Percentiles rank a stretch among this genome's conserved stretches.
Evolutionary conservation across 2,329 filamentous ascomycete species (phyloP).

Genomic region (Phialophora expanda): DNA sequence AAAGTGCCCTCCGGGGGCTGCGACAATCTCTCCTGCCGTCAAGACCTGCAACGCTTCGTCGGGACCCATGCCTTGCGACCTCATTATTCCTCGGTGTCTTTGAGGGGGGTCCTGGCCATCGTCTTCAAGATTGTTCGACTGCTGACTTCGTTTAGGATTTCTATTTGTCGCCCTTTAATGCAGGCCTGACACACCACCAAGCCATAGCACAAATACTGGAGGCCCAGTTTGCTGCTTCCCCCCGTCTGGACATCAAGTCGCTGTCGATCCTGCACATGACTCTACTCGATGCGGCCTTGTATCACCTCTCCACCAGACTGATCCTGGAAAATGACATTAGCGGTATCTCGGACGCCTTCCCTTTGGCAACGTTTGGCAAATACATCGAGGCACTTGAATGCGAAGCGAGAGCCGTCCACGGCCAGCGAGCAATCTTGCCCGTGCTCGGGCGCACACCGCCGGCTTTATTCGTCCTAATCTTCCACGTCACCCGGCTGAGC

Average conservation of each 20-base stretch:
- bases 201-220: conserved; percentile 31
- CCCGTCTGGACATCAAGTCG: conserved; percentile 22
- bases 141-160: conserved; percentile 30
- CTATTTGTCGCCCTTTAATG: conserved; percentile 25
- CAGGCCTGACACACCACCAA: conserved; percentile 31
- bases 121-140: neutral
- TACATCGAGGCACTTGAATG: conserved; percentile 32
- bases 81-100: conserved; percentile 35
- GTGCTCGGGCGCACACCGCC: conserved; percentile 29
- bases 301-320: conserved; percentile 34
- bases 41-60: neutral
- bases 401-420: conserved; percentile 1
- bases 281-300: conserved; percentile 32
- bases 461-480: conserved; percentile 29
- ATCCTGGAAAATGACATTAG: conserved; percentile 31
- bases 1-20: conserved; percentile 32
- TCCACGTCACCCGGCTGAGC: conserved; percentile 34
- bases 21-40: conserved; percentile 21
- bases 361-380: conserved; percentile 24
- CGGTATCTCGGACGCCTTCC: conserved; percentile 28
- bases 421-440: conserved; percentile 21
- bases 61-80: conserved; percentile 29
- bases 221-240: conserved; percentile 18
- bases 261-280: conserved; percentile 29
- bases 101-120: conserved; percentile 21